These are phyloP conservation scores for Coccinonectria pachysandricola DNA, from an alignment of 2,329 filamentous ascomycete species.

Conservation along the genomic window DNA sequence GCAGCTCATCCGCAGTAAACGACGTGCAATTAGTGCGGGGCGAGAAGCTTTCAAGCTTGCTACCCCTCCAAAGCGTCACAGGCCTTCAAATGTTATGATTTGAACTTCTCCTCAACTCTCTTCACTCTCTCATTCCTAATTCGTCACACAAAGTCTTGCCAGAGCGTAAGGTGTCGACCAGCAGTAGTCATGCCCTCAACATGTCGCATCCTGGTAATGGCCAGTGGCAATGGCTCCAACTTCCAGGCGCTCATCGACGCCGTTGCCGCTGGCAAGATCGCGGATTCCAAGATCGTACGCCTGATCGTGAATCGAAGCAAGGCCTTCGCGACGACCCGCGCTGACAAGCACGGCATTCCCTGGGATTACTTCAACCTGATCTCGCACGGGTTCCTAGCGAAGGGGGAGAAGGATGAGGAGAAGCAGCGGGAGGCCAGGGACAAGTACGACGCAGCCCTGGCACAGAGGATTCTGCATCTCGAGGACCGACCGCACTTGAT, in stretches of 20 bases:
- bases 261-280: slow-evolving; percentile 28
- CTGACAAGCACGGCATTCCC: slow-evolving; percentile 41
- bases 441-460: slow-evolving; percentile 72
- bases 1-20: too few species aligned
- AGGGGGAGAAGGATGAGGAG: slow-evolving; percentile 48
- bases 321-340: slow-evolving; percentile 33
- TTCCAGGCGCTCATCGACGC: slow-evolving; percentile 61
- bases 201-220: slow-evolving; percentile 55
- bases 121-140: slow-evolving; percentile 10
- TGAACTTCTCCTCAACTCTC: too few species aligned
- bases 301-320: slow-evolving; percentile 39
- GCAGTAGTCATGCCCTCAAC: too few species aligned
- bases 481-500: slow-evolving; percentile 59
- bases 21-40: too few species aligned
- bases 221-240: slow-evolving; percentile 66
- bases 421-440: slow-evolving; percentile 45
- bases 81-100: too few species aligned
- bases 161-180: too few species aligned
- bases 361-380: slow-evolving; percentile 76
- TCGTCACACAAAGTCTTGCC: too few species aligned
- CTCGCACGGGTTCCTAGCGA: slow-evolving; percentile 52
- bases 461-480: slow-evolving; percentile 47
- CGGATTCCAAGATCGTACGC: slow-evolving; percentile 32
- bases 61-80: too few species aligned
- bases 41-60: too few species aligned